Evolutionary conservation across 805 yeast species (phyloP).

Genomic region (Candida hungchunana): DNA sequence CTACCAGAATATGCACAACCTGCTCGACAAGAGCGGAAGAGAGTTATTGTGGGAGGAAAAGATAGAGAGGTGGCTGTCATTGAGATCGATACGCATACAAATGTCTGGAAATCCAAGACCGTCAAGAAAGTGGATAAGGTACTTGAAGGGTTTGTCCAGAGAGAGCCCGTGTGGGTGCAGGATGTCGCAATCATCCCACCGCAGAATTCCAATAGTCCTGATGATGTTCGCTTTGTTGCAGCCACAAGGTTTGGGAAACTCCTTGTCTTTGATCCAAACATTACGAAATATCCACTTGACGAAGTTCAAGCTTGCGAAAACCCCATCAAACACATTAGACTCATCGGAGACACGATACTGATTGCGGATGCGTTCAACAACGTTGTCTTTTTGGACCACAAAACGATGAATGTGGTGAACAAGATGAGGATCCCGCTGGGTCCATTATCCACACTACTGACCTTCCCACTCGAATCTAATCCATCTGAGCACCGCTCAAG

Average conservation of each 20-base stretch:
- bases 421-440: conserved; percentile 21
- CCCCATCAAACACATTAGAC: conserved; percentile 18
- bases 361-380: conserved; percentile 24
- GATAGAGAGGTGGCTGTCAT: conserved; percentile 21
- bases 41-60: conserved; percentile 23
- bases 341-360: conserved; percentile 9
- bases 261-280: conserved; percentile 15
- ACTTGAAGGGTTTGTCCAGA: conserved; percentile 3
- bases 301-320: conserved; percentile 21
- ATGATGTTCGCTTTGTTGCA: conserved; percentile 17
- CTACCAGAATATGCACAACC: conserved; percentile 1
- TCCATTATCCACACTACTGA: conserved; percentile 16
- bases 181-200: conserved; percentile 15
- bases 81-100: conserved; percentile 18
- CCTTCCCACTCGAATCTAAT: conserved; percentile 5
- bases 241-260: conserved; percentile 25
- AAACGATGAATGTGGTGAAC: conserved; percentile 8
- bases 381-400: conserved; percentile 13
- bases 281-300: conserved; percentile 22
- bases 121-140: conserved; percentile 7
- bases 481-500: too few species aligned
- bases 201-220: not conserved
- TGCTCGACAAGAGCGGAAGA: conserved; percentile 1
- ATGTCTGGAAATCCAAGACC: conserved; percentile 22
- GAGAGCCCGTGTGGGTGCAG: conserved; percentile 25